phyloP scores from a whole-genome alignment of 2,329 filamentous ascomycete species.

The Zymoseptoria tritici region DNA sequence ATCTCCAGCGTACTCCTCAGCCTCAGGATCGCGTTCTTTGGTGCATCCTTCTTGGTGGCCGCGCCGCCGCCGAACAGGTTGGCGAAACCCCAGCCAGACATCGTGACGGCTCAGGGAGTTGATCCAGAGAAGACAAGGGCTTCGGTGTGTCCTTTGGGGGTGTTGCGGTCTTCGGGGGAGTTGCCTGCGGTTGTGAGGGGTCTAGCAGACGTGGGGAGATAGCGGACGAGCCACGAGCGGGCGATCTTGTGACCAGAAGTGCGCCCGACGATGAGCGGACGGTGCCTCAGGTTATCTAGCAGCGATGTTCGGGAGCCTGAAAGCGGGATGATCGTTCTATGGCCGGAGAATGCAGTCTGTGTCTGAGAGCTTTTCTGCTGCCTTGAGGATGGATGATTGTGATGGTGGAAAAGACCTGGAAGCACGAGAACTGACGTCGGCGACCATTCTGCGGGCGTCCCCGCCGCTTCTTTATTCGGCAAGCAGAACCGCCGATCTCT shows the following conservation, averaged over 20 bases:
- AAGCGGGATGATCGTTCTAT: not conserved
- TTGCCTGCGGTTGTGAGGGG: not conserved
- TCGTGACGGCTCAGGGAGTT: conserved; percentile 7
- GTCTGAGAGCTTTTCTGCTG: not conserved
- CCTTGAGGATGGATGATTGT: not conserved
- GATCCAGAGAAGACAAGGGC: not conserved
- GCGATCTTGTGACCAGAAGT: not conserved
- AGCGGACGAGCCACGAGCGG: conserved; percentile 18
- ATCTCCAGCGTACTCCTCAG: conserved; percentile 88
- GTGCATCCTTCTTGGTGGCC: conserved; percentile 82
- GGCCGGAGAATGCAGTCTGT: not conserved
- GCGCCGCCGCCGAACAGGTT: conserved; percentile 73
- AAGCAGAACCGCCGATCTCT: not conserved
- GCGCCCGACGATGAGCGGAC: not conserved
- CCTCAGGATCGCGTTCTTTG: conserved; percentile 91
- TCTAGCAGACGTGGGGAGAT: not conserved
- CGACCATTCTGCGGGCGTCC: not conserved
- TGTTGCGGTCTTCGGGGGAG: not conserved
- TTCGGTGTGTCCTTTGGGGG: not conserved
- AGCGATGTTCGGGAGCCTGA: not conserved
- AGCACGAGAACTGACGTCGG: not conserved
- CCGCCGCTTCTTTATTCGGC: not conserved
- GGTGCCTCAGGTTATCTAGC: not conserved
- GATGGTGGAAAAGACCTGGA: not conserved
- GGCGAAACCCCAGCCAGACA: conserved; percentile 52